These are phyloP conservation scores for Venustampulla echinocandica DNA, from an alignment of 495 filamentous ascomycete genomes.

Conservation along the genomic window DNA sequence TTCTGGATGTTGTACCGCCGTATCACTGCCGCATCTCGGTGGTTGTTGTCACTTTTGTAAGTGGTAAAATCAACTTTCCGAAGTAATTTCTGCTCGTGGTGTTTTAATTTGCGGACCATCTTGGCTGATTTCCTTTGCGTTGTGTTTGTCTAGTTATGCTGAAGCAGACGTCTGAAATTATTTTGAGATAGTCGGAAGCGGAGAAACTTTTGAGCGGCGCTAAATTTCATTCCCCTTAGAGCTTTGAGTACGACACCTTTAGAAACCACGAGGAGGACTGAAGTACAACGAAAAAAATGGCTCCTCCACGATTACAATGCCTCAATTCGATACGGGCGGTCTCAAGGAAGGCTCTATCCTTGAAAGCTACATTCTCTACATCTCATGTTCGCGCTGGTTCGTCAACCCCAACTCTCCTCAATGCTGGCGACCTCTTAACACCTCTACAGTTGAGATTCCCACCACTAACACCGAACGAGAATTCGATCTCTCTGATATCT, in stretches of 20 bases:
- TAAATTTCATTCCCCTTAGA: neutral
- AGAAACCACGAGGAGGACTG: neutral
- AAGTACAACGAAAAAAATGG: slow-evolving; percentile 6
- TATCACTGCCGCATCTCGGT: slow-evolving; percentile 70
- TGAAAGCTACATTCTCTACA: slow-evolving; percentile 21
- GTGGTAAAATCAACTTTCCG: slow-evolving; percentile 92
- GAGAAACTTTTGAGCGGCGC: slow-evolving; percentile 13
- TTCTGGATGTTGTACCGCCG: slow-evolving; percentile 85
- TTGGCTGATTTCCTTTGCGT: too few relatives aligned
- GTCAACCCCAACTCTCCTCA: neutral
- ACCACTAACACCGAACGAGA: neutral
- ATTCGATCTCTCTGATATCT: neutral
- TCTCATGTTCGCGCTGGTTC: slow-evolving; percentile 12
- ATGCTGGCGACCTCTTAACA: neutral
- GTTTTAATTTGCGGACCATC: slow-evolving; percentile 91
- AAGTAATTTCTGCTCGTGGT: slow-evolving; percentile 73
- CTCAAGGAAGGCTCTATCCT: neutral
- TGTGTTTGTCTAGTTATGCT: slow-evolving; percentile 20
- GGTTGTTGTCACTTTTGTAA: slow-evolving; percentile 79
- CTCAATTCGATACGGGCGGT: slow-evolving; percentile 14
- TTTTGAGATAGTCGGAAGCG: slow-evolving; percentile 3
- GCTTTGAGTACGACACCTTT: neutral
- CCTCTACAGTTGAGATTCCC: neutral
- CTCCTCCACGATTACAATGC: slow-evolving; percentile 21
- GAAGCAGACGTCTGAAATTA: slow-evolving; percentile 5